Evolutionary conservation across 2,329 filamentous ascomycete genomes (phyloP), one percentile per base, ranked within the genome.

Genomic region (Paraconiothyrium sp.): DNA sequence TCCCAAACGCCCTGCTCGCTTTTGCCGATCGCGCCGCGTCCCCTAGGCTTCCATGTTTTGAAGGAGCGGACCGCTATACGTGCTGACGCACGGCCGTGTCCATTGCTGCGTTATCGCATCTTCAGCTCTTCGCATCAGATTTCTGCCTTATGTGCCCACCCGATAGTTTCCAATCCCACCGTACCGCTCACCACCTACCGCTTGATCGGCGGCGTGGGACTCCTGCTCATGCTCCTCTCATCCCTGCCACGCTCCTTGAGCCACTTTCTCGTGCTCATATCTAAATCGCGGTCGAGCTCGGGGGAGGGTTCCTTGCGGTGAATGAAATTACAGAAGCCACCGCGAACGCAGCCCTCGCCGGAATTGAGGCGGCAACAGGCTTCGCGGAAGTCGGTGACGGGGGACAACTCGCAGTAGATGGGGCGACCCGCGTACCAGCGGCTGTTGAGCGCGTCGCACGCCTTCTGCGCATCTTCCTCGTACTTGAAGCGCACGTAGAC

Each of bases 401-500:
- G 95, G 57, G 90, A 94, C 59, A 99, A 84, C 82, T 99, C 95
- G 88, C 94, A 97, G 85, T 99, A 99, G 81, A 99, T 97, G 67
- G 95, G 95, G 57, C 95, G 87, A 22, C 92, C 95, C 63, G 95
- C 94, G 83, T 99, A 99, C 95, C 95, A 99, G 74, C 95, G 90
- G 60, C 87, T 90, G 82, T 98, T 99, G 72, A 98, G 88, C 63
- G 91, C 90, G 82, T 98, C 95, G 86, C 94, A 97, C 64, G 95
- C 95, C 67, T 89, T 88, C 80, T 98, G 94, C 55, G 95, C 94
- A 58, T 90, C 90, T 80, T 99, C 95, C 86, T 99, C 95, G 86
- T 98, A 99, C 83, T 99, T 99, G 90, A 98, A 99, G 71, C 95
- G 93, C 55, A 95, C 95, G 84, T 99, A 99, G 75, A 99, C 95